Evolutionary conservation across 345 rosid genomes (phyloP), one percentile per base, ranked within the genome.

Genomic region (Litchi chinensis): DNA sequence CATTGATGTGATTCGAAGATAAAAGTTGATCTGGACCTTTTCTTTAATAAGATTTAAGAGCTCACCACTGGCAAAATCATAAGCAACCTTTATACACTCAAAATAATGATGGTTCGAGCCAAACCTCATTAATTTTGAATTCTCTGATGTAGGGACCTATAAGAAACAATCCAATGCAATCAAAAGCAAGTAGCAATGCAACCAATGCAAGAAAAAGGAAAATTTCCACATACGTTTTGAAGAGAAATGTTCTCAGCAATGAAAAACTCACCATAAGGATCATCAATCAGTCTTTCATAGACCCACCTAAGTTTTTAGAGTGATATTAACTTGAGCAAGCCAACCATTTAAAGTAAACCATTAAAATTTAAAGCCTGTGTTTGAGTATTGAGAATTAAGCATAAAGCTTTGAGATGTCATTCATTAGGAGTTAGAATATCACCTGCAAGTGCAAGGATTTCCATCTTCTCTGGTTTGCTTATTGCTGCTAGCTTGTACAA

Each of bases 231-330:
- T 85, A 96, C 98, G 98, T 96, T 93, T 80, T 80, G 91, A 75
- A 96, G 97, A 68, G 92, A 91, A 80, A 93, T 93, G 82, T 93
- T 89, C 87, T 94, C 99, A 54, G 90, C 90, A 77, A 96, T 94
- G 77, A 96, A 96, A 87, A 96, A 94, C 81, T 94, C 99, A 64
- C 98, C 97, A 82, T 96, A 96, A 67, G 99, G 98, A 82, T 96
- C 98, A 80, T 96, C 95, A 54, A 96, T 94, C 75, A 89, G 91
- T 80, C 99, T 98, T 90, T 96, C 98, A 85, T 96, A 96, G 80
- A 96, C 93, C 99, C 99, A 96, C 93, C 99, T 96, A 77, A 69
- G 75, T 65, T 71, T 74, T 57, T 73, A 68, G 76, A 76, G 82
- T 71, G 43, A 70, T 60, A 65, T 70, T 75, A 77, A 73, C 57